phyloP scores from a whole-genome alignment of 208 protist genomes.

The Acanthamoeba royreba region DNA sequence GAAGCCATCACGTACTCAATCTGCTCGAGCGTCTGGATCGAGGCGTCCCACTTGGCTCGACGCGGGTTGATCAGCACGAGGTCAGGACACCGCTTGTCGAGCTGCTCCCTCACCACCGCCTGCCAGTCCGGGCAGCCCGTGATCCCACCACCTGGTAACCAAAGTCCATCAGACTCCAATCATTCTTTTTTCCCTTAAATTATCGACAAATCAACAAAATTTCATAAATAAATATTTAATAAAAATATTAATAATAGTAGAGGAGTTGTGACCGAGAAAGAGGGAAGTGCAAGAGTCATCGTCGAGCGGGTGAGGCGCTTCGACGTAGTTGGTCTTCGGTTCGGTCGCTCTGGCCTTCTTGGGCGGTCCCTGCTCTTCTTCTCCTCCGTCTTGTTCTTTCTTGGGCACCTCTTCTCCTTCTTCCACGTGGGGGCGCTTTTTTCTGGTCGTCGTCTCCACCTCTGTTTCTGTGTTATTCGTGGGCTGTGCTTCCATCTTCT shows the following conservation, averaged over 20 bases:
- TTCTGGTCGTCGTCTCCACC: too few species aligned
- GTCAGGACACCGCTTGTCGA: not conserved
- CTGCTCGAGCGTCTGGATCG: not conserved
- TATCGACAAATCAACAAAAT: not conserved
- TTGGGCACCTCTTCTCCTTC: too few species aligned
- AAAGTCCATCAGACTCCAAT: not conserved
- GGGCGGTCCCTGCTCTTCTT: not conserved
- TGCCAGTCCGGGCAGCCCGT: conserved; percentile 24
- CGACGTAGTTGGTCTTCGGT: not conserved
- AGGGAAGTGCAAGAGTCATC: not conserved
- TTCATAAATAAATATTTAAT: not conserved
- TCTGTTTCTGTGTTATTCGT: too few species aligned
- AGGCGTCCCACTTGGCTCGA: not conserved
- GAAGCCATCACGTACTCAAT: not conserved
- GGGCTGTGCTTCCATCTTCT: too few species aligned
- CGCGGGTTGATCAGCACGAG: not conserved
- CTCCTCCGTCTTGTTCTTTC: not conserved
- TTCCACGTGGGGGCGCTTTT: too few species aligned
- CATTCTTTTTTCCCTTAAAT: not conserved
- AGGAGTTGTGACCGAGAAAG: not conserved
- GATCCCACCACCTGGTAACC: not conserved
- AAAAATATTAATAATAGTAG: not conserved
- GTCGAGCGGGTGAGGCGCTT: not conserved
- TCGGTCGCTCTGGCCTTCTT: not conserved
- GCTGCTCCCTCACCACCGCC: not conserved